phyloP scores from a whole-genome alignment of 2,329 filamentous ascomycete species.

The Metarhizium anisopliae region DNA sequence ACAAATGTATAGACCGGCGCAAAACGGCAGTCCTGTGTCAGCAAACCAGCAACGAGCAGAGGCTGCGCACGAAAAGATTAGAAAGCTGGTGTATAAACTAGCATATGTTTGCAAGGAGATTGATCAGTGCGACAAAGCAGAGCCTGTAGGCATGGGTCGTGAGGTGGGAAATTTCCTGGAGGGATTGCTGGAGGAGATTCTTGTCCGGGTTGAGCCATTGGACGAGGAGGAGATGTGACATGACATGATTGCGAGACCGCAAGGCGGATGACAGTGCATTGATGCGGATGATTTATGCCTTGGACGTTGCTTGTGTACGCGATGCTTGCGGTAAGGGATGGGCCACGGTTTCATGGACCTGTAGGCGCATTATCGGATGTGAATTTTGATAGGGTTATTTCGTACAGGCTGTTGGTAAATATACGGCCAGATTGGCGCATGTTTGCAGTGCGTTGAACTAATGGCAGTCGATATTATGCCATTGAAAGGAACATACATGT shows the following conservation, averaged over 20 bases:
- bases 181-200: conserved; percentile 84
- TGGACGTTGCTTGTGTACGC: neutral
- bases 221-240: conserved; percentile 54
- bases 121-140: conserved; percentile 76
- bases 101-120: conserved; percentile 81
- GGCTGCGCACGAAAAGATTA: conserved; percentile 71
- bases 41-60: conserved; percentile 60
- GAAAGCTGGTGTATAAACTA: conserved; percentile 72
- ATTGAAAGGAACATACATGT: neutral
- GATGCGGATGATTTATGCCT: neutral
- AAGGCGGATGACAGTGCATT: neutral
- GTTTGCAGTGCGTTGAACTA: neutral
- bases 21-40: conserved; percentile 35
- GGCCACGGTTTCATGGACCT: neutral
- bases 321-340: neutral
- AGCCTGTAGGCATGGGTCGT: conserved; percentile 87
- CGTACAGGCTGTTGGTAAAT: neutral
- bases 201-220: conserved; percentile 82
- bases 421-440: neutral
- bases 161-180: conserved; percentile 85
- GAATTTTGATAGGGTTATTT: neutral
- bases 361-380: neutral
- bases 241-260: conserved; percentile 8
- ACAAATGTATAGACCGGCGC: conserved; percentile 34
- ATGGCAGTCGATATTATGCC: neutral